phyloP scores from a whole-genome alignment of 2,329 filamentous ascomycete species.

The Sporothrix euskadiensis region DNA sequence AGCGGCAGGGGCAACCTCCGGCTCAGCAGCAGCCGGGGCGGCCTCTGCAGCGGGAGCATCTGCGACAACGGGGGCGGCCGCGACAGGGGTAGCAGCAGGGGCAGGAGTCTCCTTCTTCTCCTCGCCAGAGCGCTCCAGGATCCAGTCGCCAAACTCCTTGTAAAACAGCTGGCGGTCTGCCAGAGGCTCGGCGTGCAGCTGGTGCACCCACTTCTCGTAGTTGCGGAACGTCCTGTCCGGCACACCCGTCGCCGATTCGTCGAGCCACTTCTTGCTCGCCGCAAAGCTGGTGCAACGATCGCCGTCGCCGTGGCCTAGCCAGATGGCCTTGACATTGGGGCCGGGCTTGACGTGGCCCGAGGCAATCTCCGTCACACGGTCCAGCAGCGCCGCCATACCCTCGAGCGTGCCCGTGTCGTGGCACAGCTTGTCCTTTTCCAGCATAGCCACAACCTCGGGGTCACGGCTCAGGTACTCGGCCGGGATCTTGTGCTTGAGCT shows the following conservation, averaged over 20 bases:
- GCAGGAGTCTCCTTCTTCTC: not conserved
- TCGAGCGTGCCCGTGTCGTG: constrained; percentile 84
- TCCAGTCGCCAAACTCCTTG: constrained; percentile 66
- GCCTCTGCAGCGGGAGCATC: not conserved
- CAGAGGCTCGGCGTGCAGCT: constrained; percentile 61
- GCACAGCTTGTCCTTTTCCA: constrained; percentile 67
- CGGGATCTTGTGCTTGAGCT: constrained; percentile 67
- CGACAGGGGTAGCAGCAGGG: not conserved
- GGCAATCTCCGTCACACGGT: constrained; percentile 65
- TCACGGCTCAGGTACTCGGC: constrained; percentile 67
- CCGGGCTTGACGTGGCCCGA: constrained; percentile 55
- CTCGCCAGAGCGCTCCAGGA: constrained; percentile 50
- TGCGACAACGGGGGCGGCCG: not conserved
- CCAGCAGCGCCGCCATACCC: constrained; percentile 73
- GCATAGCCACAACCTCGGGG: constrained; percentile 58
- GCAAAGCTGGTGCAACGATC: constrained; percentile 70
- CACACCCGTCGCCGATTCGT: constrained; percentile 50
- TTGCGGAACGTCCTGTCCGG: constrained; percentile 69
- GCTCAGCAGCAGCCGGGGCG: not conserved
- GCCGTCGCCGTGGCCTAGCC: constrained; percentile 73
- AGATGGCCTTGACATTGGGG: constrained; percentile 61
- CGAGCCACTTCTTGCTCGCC: constrained; percentile 64
- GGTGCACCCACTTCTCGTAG: constrained; percentile 79
- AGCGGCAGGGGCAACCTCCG: not conserved
- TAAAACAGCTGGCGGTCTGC: constrained; percentile 54